Evolutionary conservation across 306 rosid genomes (phyloP).

Genomic region (Cicer pinnatifidum): DNA sequence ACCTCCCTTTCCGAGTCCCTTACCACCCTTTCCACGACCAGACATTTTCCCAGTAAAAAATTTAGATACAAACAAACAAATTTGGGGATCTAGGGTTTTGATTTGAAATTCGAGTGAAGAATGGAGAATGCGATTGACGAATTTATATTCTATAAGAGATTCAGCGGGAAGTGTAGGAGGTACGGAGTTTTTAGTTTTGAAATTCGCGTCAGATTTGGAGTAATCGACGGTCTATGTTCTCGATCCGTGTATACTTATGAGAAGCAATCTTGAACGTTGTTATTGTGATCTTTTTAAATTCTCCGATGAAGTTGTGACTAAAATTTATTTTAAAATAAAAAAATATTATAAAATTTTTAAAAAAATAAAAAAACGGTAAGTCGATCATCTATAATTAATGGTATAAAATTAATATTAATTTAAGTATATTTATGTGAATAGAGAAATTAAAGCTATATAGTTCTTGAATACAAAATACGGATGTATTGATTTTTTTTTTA

Average conservation of each 20-base stretch:
- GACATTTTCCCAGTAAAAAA: slow-evolving; percentile 1
- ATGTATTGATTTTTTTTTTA: no score
- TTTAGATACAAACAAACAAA: background rate
- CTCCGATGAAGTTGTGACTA: no score
- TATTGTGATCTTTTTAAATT: background rate
- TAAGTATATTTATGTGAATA: no score
- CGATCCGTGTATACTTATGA: slow-evolving; percentile 19
- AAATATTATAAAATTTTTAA: no score
- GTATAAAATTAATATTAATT: no score
- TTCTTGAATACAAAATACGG: no score
- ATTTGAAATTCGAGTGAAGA: background rate
- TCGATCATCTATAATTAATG: no score
- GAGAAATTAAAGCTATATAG: no score
- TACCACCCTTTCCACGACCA: slow-evolving; percentile 48
- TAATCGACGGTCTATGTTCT: background rate
- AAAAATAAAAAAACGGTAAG: no score
- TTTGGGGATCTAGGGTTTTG: background rate
- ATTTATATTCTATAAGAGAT: slow-evolving; percentile 6
- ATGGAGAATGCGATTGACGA: accelerated
- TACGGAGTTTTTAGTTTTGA: background rate
- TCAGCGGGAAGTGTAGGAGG: background rate
- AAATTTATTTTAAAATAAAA: no score
- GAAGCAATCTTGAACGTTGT: background rate
- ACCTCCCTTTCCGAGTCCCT: slow-evolving; percentile 48
- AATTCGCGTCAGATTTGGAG: background rate